Base-by-base conservation (phyloP, 495 filamentous ascomycete genomes). In the Penicillium diatomitis region DNA sequence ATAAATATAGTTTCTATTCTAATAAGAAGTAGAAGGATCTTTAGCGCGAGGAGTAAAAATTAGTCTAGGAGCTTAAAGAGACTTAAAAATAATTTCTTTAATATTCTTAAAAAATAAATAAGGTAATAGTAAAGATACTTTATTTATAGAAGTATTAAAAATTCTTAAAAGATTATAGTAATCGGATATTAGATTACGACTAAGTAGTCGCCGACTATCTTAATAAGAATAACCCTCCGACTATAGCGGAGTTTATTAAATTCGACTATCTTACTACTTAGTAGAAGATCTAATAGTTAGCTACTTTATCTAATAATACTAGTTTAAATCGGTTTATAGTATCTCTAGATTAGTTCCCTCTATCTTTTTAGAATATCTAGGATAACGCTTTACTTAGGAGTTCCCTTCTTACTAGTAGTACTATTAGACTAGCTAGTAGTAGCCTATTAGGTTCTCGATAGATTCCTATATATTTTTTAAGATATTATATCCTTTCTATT, bases 371-470 rank as follows among this genome's bases (percentile, higher is more conserved):
- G 28, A 30, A n/a, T 11, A 11, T 10, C 6, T 5, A 30, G 32
- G 28, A 20, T 10, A 1, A 6, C 27, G 28, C 40, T 8, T 3
- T 9, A 10, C 31, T 34, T 7, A 6, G 2, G 36, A 46, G 33
- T 28, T 6, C 9, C 27, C 3, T 6, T 32, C 5, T 11, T 38
- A 8, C 12, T 31, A 41, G 29, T 48, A 48, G 30, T 40, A 49
- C 32, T 44, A 37, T 38, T 27, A 8, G 41, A 51, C 8, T 41
- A 51, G 27, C 28, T 47, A 47, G 10, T 28, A 12, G 33, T 42
- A 54, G 43, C 30, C 47, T 32, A 9, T 50, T 47, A 54, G 27
- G 33, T 54, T 54, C 38, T 46, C 11, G 27, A 54, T 54, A 54
- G 32, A 38, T 47, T 54, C 43, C 42, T 47, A 50, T 46, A 44